Base-by-base conservation (phyloP, 495 filamentous ascomycete species). In the Chaetomium cochliodes region DNA sequence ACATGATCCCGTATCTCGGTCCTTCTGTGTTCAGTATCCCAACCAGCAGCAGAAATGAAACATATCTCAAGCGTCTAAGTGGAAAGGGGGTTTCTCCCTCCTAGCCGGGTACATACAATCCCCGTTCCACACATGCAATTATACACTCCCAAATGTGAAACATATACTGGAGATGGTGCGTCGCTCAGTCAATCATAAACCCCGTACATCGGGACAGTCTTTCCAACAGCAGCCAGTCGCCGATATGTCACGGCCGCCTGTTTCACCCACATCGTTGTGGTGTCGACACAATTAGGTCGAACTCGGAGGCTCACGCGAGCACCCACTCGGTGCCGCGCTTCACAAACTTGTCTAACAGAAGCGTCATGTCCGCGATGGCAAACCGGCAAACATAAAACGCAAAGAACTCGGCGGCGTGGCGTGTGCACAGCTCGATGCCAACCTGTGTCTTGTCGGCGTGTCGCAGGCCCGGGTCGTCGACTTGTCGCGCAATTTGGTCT, bases 311-410 rank as follows among this genome's bases (percentile, higher is more conserved):
- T 46, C 52, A 97, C 46, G 65, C 67, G 37, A 76, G 79, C 53
- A 96, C 94, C 93, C 93, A 98, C 78, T 98, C 93, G 68, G 87
- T 96, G 41, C 93, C 92, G 64, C 93, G 85, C 81, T 98, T 98
- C 73, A 98, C 87, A 72, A 93, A 98, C 76, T 98, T 98, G 76
- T 98, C 94, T 72, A 98, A 81, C 80, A 98, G 84, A 73, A 96
- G 71, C 47, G 86, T 82, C 65, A 98, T 79, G 76, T 98, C 94
- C 9, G 88, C 81, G 53, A 98, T 76, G 33, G 92, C 92, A 73
- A 98, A 98, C 18, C 96, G 90, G 75, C 93, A 97, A 20, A 98
- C 82, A 73, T 92, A 98, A 76, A 98, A 97, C 33, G 88, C 93
- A 74, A 98, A 98, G 78, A 98, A 98, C 72, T 98, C 94, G 37